Percentiles rank a stretch among this genome's conserved stretches.
These are phyloP conservation scores for Stentor coeruleus DNA, from an alignment of 73 alveolate species.

Conservation along the genomic window DNA sequence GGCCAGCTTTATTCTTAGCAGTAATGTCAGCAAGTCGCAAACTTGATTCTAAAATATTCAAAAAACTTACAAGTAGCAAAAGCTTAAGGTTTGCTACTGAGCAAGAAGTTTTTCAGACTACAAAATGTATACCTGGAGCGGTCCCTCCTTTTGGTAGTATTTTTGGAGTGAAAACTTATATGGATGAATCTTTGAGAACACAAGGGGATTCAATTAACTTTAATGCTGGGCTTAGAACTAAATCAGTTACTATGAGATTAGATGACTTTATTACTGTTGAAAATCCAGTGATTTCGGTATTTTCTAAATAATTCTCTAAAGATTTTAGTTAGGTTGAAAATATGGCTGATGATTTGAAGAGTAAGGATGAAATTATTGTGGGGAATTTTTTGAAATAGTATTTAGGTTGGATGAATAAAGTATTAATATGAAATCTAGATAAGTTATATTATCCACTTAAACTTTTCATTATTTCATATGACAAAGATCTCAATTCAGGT, in stretches of 20 bases:
- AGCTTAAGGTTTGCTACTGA: slow-evolving; percentile 88
- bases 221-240: slow-evolving; percentile 94
- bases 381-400: too few species aligned
- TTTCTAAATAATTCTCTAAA: slow-evolving; percentile 52
- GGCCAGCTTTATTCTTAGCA: slow-evolving; percentile 65
- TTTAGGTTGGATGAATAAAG: too few species aligned
- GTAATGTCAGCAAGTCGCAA: slow-evolving; percentile 83
- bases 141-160: slow-evolving; percentile 98
- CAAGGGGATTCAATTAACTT: slow-evolving; percentile 88
- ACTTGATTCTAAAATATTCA: slow-evolving; percentile 81
- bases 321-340: too few species aligned
- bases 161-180: slow-evolving; percentile 73
- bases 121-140: slow-evolving; percentile 97
- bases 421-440: too few species aligned
- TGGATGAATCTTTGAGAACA: slow-evolving; percentile 74
- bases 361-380: too few species aligned
- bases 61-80: slow-evolving; percentile 76
- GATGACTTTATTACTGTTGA: slow-evolving; percentile 85
- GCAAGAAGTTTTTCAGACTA: slow-evolving; percentile 79
- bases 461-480: too few species aligned
- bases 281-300: slow-evolving; percentile 84
- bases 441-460: too few species aligned
- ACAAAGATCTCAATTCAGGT: too few species aligned
- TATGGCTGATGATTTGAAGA: too few species aligned
- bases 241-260: slow-evolving; percentile 72